Evolutionary conservation across 2,329 filamentous ascomycete species (phyloP).

Genomic region (Aspergillus viridinutans): DNA sequence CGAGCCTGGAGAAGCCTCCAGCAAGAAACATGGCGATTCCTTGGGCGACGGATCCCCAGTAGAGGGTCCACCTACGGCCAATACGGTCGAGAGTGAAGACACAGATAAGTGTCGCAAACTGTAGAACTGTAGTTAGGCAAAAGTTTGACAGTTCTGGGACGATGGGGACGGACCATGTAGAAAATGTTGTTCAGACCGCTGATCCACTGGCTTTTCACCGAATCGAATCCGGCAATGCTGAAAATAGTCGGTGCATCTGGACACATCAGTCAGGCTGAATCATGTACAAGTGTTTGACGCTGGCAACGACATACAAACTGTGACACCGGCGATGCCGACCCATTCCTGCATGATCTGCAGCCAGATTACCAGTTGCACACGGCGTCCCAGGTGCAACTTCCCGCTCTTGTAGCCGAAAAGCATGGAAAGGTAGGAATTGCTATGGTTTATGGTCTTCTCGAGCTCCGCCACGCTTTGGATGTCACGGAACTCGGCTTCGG

Average conservation of each 20-base stretch:
- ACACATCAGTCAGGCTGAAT: neutral
- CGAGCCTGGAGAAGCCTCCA: constrained; percentile 57
- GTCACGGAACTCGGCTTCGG: constrained; percentile 63
- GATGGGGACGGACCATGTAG: constrained; percentile 45
- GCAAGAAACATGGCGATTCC: constrained; percentile 65
- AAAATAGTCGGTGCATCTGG: constrained; percentile 54
- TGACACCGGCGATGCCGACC: constrained; percentile 67
- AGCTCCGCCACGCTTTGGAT: constrained; percentile 61
- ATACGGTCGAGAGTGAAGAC: constrained; percentile 68
- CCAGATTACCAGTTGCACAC: constrained; percentile 68
- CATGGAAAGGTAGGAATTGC: constrained; percentile 61
- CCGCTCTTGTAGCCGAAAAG: constrained; percentile 62
- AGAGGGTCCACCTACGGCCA: constrained; percentile 64
- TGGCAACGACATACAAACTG: constrained; percentile 44
- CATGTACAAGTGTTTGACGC: neutral
- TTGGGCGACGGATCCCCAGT: constrained; percentile 63
- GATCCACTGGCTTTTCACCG: constrained; percentile 60
- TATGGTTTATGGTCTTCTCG: constrained; percentile 53
- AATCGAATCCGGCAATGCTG: constrained; percentile 61
- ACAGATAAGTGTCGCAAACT: constrained; percentile 64
- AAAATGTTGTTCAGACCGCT: constrained; percentile 55
- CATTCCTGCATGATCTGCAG: constrained; percentile 68
- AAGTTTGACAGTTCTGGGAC: neutral
- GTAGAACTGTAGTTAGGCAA: neutral
- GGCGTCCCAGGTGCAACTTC: constrained; percentile 62